Percentiles rank a stretch among this genome's conserved stretches.
Evolutionary conservation across 495 filamentous ascomycete genomes (phyloP).

Genomic region (Penicillium cinerascens): DNA sequence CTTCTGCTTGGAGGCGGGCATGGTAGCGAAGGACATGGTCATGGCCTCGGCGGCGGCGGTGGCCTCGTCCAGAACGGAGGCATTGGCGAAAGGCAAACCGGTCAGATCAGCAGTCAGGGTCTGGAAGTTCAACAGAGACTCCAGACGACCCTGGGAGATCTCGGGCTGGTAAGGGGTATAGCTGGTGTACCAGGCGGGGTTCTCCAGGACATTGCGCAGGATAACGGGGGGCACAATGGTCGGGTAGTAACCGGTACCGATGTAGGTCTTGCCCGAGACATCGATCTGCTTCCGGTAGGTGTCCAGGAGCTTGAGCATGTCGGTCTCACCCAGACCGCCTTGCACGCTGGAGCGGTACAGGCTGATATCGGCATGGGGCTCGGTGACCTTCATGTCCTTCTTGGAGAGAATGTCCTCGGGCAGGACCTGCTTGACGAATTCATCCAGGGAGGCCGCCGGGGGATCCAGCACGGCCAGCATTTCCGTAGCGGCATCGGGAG

Average conservation of each 20-base stretch:
- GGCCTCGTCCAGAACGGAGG: slow-evolving; percentile 88
- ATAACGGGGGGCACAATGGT: slow-evolving; percentile 89
- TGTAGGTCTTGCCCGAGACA: slow-evolving; percentile 57
- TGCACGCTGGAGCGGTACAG: slow-evolving; percentile 45
- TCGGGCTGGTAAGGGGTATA: slow-evolving; percentile 99
- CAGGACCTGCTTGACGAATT: slow-evolving; percentile 87
- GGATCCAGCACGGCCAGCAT: slow-evolving; percentile 85
- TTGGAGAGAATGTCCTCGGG: slow-evolving; percentile 78
- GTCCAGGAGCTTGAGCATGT: slow-evolving; percentile 60
- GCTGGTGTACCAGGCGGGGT: slow-evolving; percentile 96
- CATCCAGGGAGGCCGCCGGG: slow-evolving; percentile 67
- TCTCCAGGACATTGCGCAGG: slow-evolving; percentile 90
- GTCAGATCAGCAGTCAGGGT: slow-evolving; percentile 91
- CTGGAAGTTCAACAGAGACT: slow-evolving; percentile 96
- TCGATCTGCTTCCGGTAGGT: slow-evolving; percentile 64
- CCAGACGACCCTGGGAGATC: slow-evolving; percentile 91
- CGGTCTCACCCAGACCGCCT: slow-evolving; percentile 62
- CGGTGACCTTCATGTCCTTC: slow-evolving; percentile 45
- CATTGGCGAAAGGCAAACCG: slow-evolving; percentile 85
- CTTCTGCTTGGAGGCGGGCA: slow-evolving; percentile 71
- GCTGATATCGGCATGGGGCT: slow-evolving; percentile 36
- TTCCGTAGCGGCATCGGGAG: slow-evolving; percentile 60
- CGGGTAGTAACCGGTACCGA: slow-evolving; percentile 85
- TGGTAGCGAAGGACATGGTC: slow-evolving; percentile 83
- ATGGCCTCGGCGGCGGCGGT: slow-evolving; percentile 97